phyloP scores from a whole-genome alignment of 805 yeast genomes.

The Metschnikowia reukaufii region DNA sequence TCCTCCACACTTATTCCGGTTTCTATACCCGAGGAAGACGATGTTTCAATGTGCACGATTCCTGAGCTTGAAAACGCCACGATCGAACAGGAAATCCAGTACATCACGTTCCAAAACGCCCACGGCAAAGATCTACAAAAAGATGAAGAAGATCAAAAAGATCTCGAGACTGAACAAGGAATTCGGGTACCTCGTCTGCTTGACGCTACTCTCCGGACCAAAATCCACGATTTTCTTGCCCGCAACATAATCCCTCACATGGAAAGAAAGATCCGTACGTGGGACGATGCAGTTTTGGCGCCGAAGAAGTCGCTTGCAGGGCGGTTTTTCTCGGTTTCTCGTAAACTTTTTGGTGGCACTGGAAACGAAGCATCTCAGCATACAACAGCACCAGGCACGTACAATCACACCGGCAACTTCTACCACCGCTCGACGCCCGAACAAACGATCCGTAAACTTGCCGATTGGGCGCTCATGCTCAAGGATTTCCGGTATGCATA shows the following conservation, averaged over 20 bases:
- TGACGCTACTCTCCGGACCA: conserved; percentile 39
- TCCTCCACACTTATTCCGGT: conserved; percentile 28
- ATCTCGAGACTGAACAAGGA: conserved; percentile 12
- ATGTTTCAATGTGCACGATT: no score
- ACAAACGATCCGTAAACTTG: conserved; percentile 74
- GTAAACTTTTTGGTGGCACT: conserved; percentile 49
- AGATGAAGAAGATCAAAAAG: background rate
- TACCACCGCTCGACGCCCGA: conserved; percentile 67
- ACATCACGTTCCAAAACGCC: conserved; percentile 29
- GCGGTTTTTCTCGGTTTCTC: conserved; percentile 65
- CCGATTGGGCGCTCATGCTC: conserved; percentile 91
- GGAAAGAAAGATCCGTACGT: conserved; percentile 73
- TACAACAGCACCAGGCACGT: conserved; percentile 32
- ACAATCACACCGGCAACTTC: conserved; percentile 51
- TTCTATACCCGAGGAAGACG: conserved; percentile 30
- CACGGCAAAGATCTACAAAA: background rate
- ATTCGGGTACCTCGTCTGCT: conserved; percentile 35
- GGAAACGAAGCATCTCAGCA: conserved; percentile 3
- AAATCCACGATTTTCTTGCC: conserved; percentile 48
- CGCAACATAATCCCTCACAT: conserved; percentile 72
- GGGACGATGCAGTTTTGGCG: conserved; percentile 82
- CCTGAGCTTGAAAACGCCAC: conserved; percentile 36
- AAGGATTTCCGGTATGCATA: conserved; percentile 85
- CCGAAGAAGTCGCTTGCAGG: conserved; percentile 78
- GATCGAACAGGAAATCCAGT: conserved; percentile 51